These are phyloP conservation scores for Volutella citrinella DNA, from an alignment of 2,329 filamentous ascomycete genomes.

Conservation along the genomic window DNA sequence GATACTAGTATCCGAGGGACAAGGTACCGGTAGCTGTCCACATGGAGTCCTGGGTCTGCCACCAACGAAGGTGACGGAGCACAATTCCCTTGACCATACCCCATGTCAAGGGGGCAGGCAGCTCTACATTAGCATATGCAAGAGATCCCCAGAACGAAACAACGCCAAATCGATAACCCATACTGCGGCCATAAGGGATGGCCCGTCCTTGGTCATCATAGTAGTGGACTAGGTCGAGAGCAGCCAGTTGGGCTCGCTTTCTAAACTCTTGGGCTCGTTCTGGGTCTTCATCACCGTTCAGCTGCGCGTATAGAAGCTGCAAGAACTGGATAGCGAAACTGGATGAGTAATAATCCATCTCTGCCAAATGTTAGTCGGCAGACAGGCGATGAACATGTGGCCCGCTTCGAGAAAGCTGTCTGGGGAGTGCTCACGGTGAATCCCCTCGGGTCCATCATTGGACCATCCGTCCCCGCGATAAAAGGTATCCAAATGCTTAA, in stretches of 20 bases:
- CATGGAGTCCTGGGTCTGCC: slow-evolving; percentile 72
- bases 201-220: slow-evolving; percentile 69
- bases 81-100: slow-evolving; percentile 76
- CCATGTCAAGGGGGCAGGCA: slow-evolving; percentile 71
- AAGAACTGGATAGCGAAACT: slow-evolving; percentile 80
- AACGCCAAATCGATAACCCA: slow-evolving; percentile 83
- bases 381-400: not conserved
- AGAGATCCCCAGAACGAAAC: slow-evolving; percentile 79
- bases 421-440: slow-evolving; percentile 53
- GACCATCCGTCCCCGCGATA: slow-evolving; percentile 82
- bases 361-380: too few relatives aligned
- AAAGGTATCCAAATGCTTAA: slow-evolving; percentile 75
- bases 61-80: slow-evolving; percentile 73
- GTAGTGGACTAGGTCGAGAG: slow-evolving; percentile 72
- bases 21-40: slow-evolving; percentile 73
- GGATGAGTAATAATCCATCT: slow-evolving; percentile 84
- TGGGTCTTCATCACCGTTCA: slow-evolving; percentile 65
- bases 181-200: slow-evolving; percentile 73
- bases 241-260: slow-evolving; percentile 62
- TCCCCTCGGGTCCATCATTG: slow-evolving; percentile 74
- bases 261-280: slow-evolving; percentile 66
- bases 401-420: too few relatives aligned
- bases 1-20: slow-evolving; percentile 73
- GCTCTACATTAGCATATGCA: slow-evolving; percentile 71
- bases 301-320: slow-evolving; percentile 72